Base-by-base conservation (phyloP, 345 rosid genomes). In the Citrus inodora region DNA sequence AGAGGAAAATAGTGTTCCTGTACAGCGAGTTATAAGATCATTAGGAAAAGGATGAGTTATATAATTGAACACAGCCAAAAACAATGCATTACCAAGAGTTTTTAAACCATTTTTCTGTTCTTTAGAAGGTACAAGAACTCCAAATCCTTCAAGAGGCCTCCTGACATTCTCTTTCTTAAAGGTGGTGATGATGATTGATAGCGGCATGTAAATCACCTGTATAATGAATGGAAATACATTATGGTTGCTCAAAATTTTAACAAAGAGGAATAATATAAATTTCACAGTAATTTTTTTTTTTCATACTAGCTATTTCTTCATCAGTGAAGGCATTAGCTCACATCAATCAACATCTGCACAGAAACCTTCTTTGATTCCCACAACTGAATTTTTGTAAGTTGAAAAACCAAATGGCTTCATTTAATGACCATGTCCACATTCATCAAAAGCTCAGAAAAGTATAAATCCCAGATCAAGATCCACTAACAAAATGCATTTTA, bases 1-100 rank as follows among this genome's bases (percentile, higher is more conserved):
- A 48, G 99, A 95, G 38, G 99, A 93, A 86, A 95, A 95, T 21
- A 93, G 94, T 71, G 99, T 93, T 76, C 99, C 99, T 95, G 87
- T 65, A 74, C 76, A 64, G 68, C 53, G 63, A 56, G 35, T 56
- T 73, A 33, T 66, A 8, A 66, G 64, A 59, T 55, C 27, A 48
- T 7, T 27, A 35, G 60, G 58, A 27, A 77, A 70, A 38, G 22
- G 7, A 61, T 28, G 5, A 35, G 73, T 6, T 32, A 48, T 14
- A 24, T 16, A 32, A 63, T 76, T 48, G 74, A 53, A 35, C 63
- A 62, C 24, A 8, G 76, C 59, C 56, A 67, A 30, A 35, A 35
- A 33, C 66, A 78, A 51, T 68, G 73, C 73, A 59, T 81, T 89
- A 95, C 98, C 98, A 60, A 93, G 91, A 86, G 96, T 95, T 88